A percentile compares a stretch with the other conserved stretches of the same genome.
Conservation (phyloP, 176 grass and related monocot species). For the Musa acuminata region DNA sequence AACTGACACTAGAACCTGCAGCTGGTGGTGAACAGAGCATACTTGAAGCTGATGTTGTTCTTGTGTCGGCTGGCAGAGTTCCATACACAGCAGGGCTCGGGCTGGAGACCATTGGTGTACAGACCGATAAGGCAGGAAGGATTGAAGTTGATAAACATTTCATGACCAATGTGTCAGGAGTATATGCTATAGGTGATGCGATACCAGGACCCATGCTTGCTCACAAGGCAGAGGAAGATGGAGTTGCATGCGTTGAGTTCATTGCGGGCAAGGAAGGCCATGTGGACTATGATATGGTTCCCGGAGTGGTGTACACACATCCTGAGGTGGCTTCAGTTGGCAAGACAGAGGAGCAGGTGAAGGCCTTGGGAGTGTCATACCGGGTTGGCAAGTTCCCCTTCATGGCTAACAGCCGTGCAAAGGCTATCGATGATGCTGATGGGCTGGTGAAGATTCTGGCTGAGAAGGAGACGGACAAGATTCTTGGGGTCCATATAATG, state of each 20-base stretch:
- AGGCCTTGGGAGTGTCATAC: constrained; percentile 54
- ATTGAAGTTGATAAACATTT: constrained; percentile 79
- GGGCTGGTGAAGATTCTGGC: constrained; percentile 75
- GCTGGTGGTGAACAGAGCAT: constrained; percentile 74
- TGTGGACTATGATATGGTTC: constrained; percentile 87
- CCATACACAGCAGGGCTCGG: constrained; percentile 72
- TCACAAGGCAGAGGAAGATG: constrained; percentile 98
- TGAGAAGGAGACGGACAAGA: constrained; percentile 74
- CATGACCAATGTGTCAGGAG: constrained; percentile 79
- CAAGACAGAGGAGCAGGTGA: constrained; percentile 86
- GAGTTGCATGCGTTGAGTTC: constrained; percentile 82
- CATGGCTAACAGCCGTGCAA: constrained; percentile 70
- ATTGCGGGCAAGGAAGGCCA: constrained; percentile 96
- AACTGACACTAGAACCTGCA: constrained; percentile 71
- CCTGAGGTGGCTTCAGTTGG: constrained; percentile 92
- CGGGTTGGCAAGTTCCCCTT: constrained; percentile 75
- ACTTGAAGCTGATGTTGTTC: constrained; percentile 87
- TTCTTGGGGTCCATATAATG: constrained; percentile 83
- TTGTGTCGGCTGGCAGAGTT: constrained; percentile 73
- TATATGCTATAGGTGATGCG: constrained; percentile 88
- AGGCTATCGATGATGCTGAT: constrained; percentile 76
- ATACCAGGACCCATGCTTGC: constrained; percentile 99
- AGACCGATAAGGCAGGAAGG: constrained; percentile 78
- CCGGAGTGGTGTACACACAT: constrained; percentile 91
- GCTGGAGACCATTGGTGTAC: constrained; percentile 66